phyloP scores from a whole-genome alignment of 768 basidiomycete genomes.

The Xanthoconium purpureum region DNA sequence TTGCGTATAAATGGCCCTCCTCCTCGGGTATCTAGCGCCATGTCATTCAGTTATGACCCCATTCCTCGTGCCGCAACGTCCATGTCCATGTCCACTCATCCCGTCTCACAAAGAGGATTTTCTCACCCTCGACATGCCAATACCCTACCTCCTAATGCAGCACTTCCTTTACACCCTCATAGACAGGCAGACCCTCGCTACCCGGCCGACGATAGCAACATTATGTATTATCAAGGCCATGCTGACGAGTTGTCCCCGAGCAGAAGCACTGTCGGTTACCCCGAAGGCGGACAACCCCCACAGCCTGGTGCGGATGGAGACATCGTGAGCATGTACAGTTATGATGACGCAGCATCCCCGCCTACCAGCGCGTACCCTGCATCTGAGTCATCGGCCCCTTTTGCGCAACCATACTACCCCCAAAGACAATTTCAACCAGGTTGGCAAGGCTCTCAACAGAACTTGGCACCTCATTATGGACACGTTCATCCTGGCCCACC shows the following conservation, averaged over 20 bases:
- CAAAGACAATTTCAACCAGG: slow-evolving; percentile 20
- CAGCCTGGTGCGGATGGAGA: slow-evolving; percentile 35
- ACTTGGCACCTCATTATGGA: slow-evolving; percentile 18
- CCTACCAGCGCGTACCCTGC: slow-evolving; percentile 31
- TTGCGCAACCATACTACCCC: slow-evolving; percentile 16
- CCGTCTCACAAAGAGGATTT: slow-evolving; percentile 28
- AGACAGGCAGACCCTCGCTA: slow-evolving; percentile 29
- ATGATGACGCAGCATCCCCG: slow-evolving; percentile 35
- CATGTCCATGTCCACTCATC: slow-evolving; percentile 54
- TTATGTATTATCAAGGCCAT: slow-evolving; percentile 9
- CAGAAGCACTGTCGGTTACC: slow-evolving; percentile 29
- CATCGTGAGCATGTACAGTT: slow-evolving; percentile 36
- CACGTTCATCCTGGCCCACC: slow-evolving; percentile 21
- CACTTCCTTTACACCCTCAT: slow-evolving; percentile 19
- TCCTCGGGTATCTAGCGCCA: slow-evolving; percentile 29
- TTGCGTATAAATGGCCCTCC: slow-evolving; percentile 49
- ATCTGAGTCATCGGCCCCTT: slow-evolving; percentile 19
- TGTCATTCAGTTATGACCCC: slow-evolving; percentile 39
- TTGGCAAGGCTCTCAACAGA: slow-evolving; percentile 32
- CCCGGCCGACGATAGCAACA: slow-evolving; percentile 33
- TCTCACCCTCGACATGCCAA: slow-evolving; percentile 40
- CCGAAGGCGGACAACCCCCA: slow-evolving; percentile 20
- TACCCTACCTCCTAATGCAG: slow-evolving; percentile 37
- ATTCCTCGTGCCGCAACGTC: slow-evolving; percentile 56
- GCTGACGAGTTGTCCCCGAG: slow-evolving; percentile 14